Percentiles rank a stretch among this genome's conserved stretches.
Conservation (phyloP, 73 alveolate species). For the Uronychia binucleata region DNA sequence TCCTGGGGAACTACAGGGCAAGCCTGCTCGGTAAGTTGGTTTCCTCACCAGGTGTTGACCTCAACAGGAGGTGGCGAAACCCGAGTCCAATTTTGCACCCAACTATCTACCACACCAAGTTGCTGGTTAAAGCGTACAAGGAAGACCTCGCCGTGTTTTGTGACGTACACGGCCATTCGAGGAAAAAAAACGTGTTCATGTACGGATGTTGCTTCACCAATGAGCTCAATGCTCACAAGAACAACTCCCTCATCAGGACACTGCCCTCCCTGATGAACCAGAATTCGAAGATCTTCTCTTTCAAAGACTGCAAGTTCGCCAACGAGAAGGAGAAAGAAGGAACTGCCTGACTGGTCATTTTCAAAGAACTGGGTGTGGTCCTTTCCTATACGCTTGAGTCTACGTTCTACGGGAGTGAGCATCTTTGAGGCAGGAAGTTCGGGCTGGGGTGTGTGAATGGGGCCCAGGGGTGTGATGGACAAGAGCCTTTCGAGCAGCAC, state of each 20-base stretch:
- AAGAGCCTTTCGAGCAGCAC: too few species aligned
- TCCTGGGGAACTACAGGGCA: slow-evolving; percentile 88
- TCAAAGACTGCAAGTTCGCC: slow-evolving; percentile 46
- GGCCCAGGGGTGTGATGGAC: too few species aligned
- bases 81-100: slow-evolving; percentile 90
- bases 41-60: slow-evolving; percentile 93
- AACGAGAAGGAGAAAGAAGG: slow-evolving; percentile 52
- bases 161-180: slow-evolving; percentile 86
- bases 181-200: slow-evolving; percentile 60
- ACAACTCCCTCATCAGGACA: slow-evolving; percentile 37
- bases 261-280: slow-evolving; percentile 38
- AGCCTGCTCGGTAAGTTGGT: slow-evolving; percentile 80
- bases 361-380: slow-evolving; percentile 48
- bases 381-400: slow-evolving; percentile 58
- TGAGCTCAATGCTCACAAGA: slow-evolving; percentile 13
- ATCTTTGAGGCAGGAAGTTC: too few species aligned
- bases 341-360: slow-evolving; percentile 55
- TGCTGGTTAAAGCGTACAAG: slow-evolving; percentile 37
- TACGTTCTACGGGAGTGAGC: slow-evolving; percentile 50
- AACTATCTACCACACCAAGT: slow-evolving; percentile 72
- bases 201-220: slow-evolving; percentile 49
- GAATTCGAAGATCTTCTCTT: slow-evolving; percentile 22
- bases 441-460: too few species aligned
- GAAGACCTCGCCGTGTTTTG: slow-evolving; percentile 70
- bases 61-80: slow-evolving; percentile 91